Percentiles rank a stretch among this genome's conserved stretches.
phyloP scores from a whole-genome alignment of 257 asterid species.

The Petrea volubilis region DNA sequence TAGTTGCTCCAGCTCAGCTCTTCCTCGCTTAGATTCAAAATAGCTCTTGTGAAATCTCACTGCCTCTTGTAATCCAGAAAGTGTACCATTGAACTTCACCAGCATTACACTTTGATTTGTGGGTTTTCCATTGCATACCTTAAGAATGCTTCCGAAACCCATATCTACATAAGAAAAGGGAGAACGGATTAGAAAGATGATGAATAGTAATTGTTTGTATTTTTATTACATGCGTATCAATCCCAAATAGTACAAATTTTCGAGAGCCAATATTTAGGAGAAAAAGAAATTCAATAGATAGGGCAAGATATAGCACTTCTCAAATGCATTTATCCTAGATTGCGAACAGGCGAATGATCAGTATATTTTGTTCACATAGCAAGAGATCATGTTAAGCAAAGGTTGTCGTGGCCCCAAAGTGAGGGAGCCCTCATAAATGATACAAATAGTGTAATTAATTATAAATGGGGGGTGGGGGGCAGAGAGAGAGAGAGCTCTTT shows the following conservation, averaged over 20 bases:
- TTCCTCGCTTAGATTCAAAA: slow-evolving; percentile 46
- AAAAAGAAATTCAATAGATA: not conserved
- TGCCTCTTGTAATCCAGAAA: slow-evolving; percentile 71
- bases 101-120: slow-evolving; percentile 62
- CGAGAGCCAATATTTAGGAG: no score
- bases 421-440: no score
- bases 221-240: no score
- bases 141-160: slow-evolving; percentile 59
- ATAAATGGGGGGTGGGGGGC: no score
- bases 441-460: no score
- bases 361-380: no score
- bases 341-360: not conserved
- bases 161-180: slow-evolving; percentile 32
- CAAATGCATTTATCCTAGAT: not conserved
- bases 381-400: no score
- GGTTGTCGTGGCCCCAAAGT: no score
- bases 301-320: not conserved
- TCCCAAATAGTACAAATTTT: no score
- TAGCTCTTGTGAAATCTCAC: slow-evolving; percentile 49
- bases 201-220: not conserved
- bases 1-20: slow-evolving; percentile 38
- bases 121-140: slow-evolving; percentile 62
- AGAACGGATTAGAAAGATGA: not conserved
- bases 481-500: no score
- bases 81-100: slow-evolving; percentile 64